Percentiles rank a stretch among this genome's conserved stretches.
phyloP scores from a whole-genome alignment of 2,329 filamentous ascomycete species.

The Pseudogymnoascus sp. region DNA sequence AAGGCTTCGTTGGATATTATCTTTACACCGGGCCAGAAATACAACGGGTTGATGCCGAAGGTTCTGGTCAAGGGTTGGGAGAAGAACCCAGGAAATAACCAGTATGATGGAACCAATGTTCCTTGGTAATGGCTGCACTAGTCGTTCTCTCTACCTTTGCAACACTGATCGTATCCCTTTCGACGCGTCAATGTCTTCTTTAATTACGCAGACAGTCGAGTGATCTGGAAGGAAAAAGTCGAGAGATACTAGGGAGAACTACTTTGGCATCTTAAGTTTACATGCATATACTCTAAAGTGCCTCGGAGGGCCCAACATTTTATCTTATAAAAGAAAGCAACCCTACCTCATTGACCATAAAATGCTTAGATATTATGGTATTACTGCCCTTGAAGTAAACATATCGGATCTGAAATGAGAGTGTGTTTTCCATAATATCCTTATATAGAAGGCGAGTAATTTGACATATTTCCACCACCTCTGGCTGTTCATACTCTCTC shows the following conservation, averaged over 20 bases:
- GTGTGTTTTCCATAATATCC: too few relatives aligned
- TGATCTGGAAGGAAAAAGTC: background rate
- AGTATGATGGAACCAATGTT: slow-evolving; percentile 2
- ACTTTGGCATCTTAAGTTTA: too few relatives aligned
- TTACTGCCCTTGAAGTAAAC: too few relatives aligned
- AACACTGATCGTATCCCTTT: background rate
- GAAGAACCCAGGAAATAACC: slow-evolving; percentile 4
- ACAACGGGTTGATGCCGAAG: slow-evolving; percentile 12
- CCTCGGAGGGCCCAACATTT: too few relatives aligned
- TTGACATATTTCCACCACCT: background rate
- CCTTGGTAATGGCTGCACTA: background rate
- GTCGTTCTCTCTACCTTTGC: background rate
- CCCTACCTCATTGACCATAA: too few relatives aligned
- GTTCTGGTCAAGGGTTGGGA: slow-evolving; percentile 14
- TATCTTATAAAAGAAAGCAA: too few relatives aligned
- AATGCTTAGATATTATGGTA: too few relatives aligned
- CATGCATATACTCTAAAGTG: too few relatives aligned
- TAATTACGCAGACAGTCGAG: background rate
- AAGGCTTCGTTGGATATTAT: slow-evolving; percentile 16
- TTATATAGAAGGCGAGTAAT: background rate
- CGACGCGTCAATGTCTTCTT: background rate
- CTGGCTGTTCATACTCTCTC: background rate
- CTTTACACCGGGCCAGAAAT: background rate
- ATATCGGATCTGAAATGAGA: too few relatives aligned
- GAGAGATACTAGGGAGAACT: too few relatives aligned